Evolutionary conservation across 352 stramenopile genomes (phyloP), one percentile per base, ranked within the genome.

Genomic region (Phytophthora cajani): DNA sequence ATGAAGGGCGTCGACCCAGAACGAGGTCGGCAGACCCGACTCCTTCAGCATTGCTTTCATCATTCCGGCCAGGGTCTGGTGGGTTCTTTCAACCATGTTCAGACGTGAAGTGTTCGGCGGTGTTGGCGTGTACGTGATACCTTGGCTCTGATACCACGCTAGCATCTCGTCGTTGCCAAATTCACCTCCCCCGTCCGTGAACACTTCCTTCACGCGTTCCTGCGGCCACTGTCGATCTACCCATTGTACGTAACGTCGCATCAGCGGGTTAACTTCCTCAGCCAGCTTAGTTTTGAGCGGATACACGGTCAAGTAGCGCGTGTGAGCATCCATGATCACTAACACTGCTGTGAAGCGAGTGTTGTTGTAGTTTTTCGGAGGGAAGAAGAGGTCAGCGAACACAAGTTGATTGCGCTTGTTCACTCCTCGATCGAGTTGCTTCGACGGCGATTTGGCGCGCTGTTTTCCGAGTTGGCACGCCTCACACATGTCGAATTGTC

Each of bases 171-270:
- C 11, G 12, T 62, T 62, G 0, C n/a, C 38, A 40, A 62, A 62
- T 12, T 62, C 36, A 30, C 55, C 52, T 5, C 52, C 54, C 1
- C 54, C 54, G 40, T 60, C 54, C 8, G 54, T 51, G 3, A 51
- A 5, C 2, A 63, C 23, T 25, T 25, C 23, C 23, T 25, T 25
- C 23, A 25, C 2, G 23, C 23, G 23, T 25, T 25, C 23, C 23
- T 25, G 23, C 23, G 23, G 2, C 23, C 23, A 25, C 23, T 25
- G 23, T 2, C 23, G 23, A 25, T 25, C 23, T 25, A 25, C 23
- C 23, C 23, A 25, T 25, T 2, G 23, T 25, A 25, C 23, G 23
- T 25, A 25, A 25, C 23, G 23, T 25, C 23, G 23, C 23, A 25
- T 25, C 23, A 25, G 23, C 23, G 23, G 23, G 23, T 25, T 25